Percentiles rank a stretch among this genome's conserved stretches.
These are phyloP conservation scores for Bipolaris zeicola DNA, from an alignment of 2,329 filamentous ascomycete genomes.

Conservation along the genomic window DNA sequence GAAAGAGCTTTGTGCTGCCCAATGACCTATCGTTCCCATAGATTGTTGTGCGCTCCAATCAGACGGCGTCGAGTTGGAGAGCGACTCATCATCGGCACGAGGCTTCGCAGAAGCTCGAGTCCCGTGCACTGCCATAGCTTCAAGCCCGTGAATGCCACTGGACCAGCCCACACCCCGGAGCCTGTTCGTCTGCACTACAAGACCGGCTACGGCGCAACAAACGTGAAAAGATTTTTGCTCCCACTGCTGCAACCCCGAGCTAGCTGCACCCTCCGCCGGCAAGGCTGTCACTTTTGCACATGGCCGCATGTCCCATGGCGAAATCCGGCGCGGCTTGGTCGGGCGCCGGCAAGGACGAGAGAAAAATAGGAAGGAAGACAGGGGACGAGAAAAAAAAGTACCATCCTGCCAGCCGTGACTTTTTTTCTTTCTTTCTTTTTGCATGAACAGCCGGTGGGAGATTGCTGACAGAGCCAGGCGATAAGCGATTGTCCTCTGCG, in stretches of 20 bases:
- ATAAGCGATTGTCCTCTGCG: neutral
- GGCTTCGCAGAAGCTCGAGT: slow-evolving; percentile 11
- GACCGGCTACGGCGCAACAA: slow-evolving; percentile 12
- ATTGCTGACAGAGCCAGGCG: slow-evolving; percentile 3
- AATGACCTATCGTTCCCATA: slow-evolving; percentile 15
- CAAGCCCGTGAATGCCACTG: slow-evolving; percentile 5
- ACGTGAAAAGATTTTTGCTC: slow-evolving; percentile 12
- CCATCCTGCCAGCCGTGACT: neutral
- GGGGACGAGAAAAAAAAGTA: neutral
- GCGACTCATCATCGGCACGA: slow-evolving; percentile 17
- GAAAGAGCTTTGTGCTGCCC: slow-evolving; percentile 15
- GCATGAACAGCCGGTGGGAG: neutral
- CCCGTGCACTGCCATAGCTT: slow-evolving; percentile 11
- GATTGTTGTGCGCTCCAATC: slow-evolving; percentile 15
- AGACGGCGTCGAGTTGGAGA: slow-evolving; percentile 6
- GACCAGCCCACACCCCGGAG: slow-evolving; percentile 7
- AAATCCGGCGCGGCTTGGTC: slow-evolving; percentile 2
- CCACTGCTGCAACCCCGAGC: slow-evolving; percentile 6
- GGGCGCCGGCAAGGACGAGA: neutral
- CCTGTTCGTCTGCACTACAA: slow-evolving; percentile 6
- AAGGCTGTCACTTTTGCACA: slow-evolving; percentile 6
- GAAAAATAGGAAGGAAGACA: neutral
- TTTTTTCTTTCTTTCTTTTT: neutral
- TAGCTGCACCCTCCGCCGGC: slow-evolving; percentile 12
- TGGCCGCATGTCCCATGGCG: slow-evolving; percentile 6